Evolutionary conservation across 192 early-diverging fungal genomes (phyloP).

Genomic region (Coemansia sp.): DNA sequence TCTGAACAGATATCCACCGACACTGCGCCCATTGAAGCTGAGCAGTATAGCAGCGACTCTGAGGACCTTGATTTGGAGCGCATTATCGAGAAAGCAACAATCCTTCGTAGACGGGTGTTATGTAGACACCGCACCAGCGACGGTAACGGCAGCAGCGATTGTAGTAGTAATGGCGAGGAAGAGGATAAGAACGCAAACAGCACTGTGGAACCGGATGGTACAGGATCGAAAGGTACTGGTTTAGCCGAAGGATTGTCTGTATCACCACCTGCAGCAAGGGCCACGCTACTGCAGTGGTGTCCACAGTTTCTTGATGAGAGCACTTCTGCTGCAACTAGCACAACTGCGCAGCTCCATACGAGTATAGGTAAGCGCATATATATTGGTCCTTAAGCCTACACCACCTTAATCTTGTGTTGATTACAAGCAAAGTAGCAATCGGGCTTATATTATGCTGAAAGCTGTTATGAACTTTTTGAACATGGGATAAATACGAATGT

Average conservation of each 20-base stretch:
- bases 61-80: slow-evolving; percentile 19
- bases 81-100: slow-evolving; percentile 18
- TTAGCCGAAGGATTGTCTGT: not conserved
- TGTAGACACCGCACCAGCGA: not conserved
- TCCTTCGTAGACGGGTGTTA: slow-evolving; percentile 12
- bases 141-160: not conserved
- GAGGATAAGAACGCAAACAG: not conserved
- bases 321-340: not conserved
- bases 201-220: not conserved
- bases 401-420: not conserved
- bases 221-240: not conserved
- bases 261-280: not conserved
- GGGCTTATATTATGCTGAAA: not conserved
- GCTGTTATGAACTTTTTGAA: not conserved
- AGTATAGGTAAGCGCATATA: not conserved
- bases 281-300: slow-evolving; percentile 10
- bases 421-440: not conserved
- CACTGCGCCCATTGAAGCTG: not conserved
- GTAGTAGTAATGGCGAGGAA: not conserved
- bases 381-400: not conserved
- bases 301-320: slow-evolving; percentile 13
- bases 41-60: slow-evolving; percentile 17
- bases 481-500: not conserved
- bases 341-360: not conserved
- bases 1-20: not conserved